A percentile compares a stretch with the other conserved stretches of the same genome.
phyloP scores from a whole-genome alignment of 495 filamentous ascomycete genomes.

The Cercophora samala region DNA sequence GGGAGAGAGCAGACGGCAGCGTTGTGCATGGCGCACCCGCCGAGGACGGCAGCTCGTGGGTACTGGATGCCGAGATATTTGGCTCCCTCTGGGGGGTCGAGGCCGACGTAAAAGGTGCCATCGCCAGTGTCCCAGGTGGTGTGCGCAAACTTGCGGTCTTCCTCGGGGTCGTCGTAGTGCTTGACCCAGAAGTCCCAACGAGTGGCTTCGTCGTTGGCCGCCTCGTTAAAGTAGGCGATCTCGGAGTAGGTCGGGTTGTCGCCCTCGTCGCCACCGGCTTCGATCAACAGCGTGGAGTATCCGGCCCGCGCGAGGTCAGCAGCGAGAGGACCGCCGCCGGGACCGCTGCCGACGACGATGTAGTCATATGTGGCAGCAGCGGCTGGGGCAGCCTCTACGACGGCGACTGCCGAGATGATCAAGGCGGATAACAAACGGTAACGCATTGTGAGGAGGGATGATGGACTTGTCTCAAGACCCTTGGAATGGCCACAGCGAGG shows the following conservation, averaged over 20 bases:
- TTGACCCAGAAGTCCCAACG: slow-evolving; percentile 54
- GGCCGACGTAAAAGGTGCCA: slow-evolving; percentile 48
- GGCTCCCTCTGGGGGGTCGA: slow-evolving; percentile 42
- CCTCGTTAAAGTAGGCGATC: slow-evolving; percentile 41
- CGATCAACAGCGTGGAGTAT: slow-evolving; percentile 58
- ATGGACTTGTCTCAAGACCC: not conserved
- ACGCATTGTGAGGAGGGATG: slow-evolving; percentile 23
- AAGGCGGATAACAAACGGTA: slow-evolving; percentile 32
- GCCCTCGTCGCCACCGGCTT: slow-evolving; percentile 62
- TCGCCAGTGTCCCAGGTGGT: slow-evolving; percentile 44
- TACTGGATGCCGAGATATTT: slow-evolving; percentile 47
- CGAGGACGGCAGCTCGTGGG: slow-evolving; percentile 46
- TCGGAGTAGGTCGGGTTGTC: slow-evolving; percentile 45
- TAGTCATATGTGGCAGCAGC: slow-evolving; percentile 52
- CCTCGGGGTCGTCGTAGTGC: slow-evolving; percentile 45
- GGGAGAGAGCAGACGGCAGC: slow-evolving; percentile 42
- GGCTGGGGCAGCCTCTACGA: slow-evolving; percentile 11
- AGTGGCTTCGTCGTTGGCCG: slow-evolving; percentile 45
- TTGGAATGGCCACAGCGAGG: slow-evolving; percentile 35
- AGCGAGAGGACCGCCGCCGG: slow-evolving; percentile 62
- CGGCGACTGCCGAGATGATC: slow-evolving; percentile 25
- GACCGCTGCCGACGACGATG: slow-evolving; percentile 62
- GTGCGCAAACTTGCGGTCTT: slow-evolving; percentile 43
- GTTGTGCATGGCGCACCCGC: slow-evolving; percentile 52
- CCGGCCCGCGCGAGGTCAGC: slow-evolving; percentile 59